Evolutionary conservation across 1,284 basidiomycete genomes (phyloP), one percentile per base, ranked within the genome.

Genomic region (Austroboletus novae-zelandiae): DNA sequence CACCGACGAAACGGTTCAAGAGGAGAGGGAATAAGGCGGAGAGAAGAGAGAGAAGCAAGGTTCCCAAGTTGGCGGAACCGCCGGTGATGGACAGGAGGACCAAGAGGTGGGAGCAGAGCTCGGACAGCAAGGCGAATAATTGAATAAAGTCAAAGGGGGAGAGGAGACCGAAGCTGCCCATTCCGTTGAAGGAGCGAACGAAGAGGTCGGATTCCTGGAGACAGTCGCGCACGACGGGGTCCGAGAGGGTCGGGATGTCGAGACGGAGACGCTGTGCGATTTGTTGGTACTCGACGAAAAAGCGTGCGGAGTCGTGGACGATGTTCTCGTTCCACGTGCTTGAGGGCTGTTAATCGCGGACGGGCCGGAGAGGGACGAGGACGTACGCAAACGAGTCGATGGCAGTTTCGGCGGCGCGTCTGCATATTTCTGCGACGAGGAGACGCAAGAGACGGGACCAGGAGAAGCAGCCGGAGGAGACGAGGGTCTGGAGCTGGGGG

Each of bases 121-220:
- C 86, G 34, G 86, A 84, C 20, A 83, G 55, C 50, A 86, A 74
- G 32, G 84, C 81, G 55, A 92, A 71, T 52, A 90, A 74, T 57
- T 86, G 84, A 58, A 88, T 74, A 55, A 91, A 81, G 62, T 91
- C 86, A 48, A 91, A 75, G 8, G 87, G 86, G 2, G 86, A 89
- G 55, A 88, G 74, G 30, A 89, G 73, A 37, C 86, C 84, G 68
- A 88, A 85, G 27, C 83, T 76, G 34, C 82, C 79, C 55, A 74
- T 69, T 44, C 83, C 83, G 57, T 77, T 81, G 65, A 91, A 86
- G 8, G 88, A 87, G 51, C 81, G 77, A 40, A 88, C 84, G 60
- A 89, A 88, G 23, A 86, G 76, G 59, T 90, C 90, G 14, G 89
- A 89, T 69, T 93, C 90, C 56, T 86, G 81, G n/a, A 92, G 74